A percentile compares a stretch with the other conserved stretches of the same genome.
These are phyloP conservation scores for Salvia splendens DNA, from an alignment of 257 asterid genomes.

Conservation along the genomic window DNA sequence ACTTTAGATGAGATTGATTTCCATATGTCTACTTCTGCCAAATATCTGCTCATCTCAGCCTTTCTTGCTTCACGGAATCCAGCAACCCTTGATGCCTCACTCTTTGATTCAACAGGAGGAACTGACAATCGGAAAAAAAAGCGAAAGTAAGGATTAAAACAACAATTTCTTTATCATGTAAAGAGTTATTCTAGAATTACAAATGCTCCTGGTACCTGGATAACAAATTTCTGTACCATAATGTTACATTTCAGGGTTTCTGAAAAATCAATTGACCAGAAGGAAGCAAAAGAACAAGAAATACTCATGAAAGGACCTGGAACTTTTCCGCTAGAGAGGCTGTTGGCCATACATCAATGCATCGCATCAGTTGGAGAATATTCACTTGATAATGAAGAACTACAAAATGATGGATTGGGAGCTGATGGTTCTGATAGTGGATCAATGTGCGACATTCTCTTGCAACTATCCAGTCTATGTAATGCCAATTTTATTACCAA, in stretches of 20 bases:
- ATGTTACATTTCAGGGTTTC: constrained; percentile 60
- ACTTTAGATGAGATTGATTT: constrained; percentile 56
- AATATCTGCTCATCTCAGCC: constrained; percentile 86
- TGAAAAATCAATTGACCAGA: constrained; percentile 64
- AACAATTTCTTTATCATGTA: constrained; percentile 6
- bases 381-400: constrained; percentile 58
- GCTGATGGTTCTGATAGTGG: constrained; percentile 47
- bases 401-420: constrained; percentile 39
- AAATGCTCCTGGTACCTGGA: not conserved
- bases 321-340: constrained; percentile 87
- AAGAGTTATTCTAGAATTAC: constrained; percentile 12
- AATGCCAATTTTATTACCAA: constrained; percentile 82
- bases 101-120: constrained; percentile 97
- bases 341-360: constrained; percentile 87
- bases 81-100: constrained; percentile 93
- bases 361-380: constrained; percentile 72
- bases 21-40: constrained; percentile 87
- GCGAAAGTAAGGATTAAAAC: constrained; percentile 67
- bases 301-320: constrained; percentile 93
- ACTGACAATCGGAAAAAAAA: constrained; percentile 63
- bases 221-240: not conserved
- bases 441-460: constrained; percentile 71
- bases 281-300: constrained; percentile 83
- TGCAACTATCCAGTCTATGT: constrained; percentile 91
- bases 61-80: constrained; percentile 97